Percentiles rank a stretch among this genome's conserved stretches.
Evolutionary conservation across 805 yeast species (phyloP).

Genomic region (Nakazawaea populi): DNA sequence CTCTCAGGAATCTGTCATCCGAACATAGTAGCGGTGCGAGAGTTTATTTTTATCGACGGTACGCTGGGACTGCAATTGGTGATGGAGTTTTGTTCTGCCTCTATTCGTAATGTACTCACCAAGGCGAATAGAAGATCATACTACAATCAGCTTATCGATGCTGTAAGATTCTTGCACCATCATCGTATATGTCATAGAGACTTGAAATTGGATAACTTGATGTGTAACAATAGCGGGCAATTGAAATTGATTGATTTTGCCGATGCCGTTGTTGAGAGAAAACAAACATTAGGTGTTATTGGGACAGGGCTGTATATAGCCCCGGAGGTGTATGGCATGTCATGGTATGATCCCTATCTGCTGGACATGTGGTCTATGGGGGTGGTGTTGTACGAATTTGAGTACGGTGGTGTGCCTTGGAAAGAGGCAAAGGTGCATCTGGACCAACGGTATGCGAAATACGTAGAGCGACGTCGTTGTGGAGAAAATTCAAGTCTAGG

Average conservation of each 20-base stretch:
- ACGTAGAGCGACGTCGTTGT: background rate
- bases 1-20: slow-evolving; percentile 23
- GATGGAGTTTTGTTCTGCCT: slow-evolving; percentile 31
- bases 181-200: slow-evolving; percentile 41
- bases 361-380: slow-evolving; percentile 50
- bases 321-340: slow-evolving; percentile 35
- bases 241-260: slow-evolving; percentile 50
- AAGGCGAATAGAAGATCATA: slow-evolving; percentile 19
- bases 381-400: slow-evolving; percentile 30
- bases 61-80: slow-evolving; percentile 22
- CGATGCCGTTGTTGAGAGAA: slow-evolving; percentile 25
- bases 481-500: too few relatives aligned
- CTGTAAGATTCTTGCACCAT: slow-evolving; percentile 32
- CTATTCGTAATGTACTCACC: slow-evolving; percentile 10
- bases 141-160: slow-evolving; percentile 36
- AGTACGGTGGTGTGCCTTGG: slow-evolving; percentile 40
- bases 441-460: slow-evolving; percentile 12
- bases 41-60: slow-evolving; percentile 21
- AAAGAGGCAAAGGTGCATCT: slow-evolving; percentile 26
- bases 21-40: slow-evolving; percentile 29
- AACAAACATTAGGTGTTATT: slow-evolving; percentile 35
- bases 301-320: slow-evolving; percentile 42
- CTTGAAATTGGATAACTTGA: slow-evolving; percentile 41
- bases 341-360: slow-evolving; percentile 34
- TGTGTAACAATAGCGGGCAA: slow-evolving; percentile 18